Evolutionary conservation across 2,329 filamentous ascomycete genomes (phyloP), one percentile per base, ranked within the genome.

Genomic region (Diaporthe amygdali): DNA sequence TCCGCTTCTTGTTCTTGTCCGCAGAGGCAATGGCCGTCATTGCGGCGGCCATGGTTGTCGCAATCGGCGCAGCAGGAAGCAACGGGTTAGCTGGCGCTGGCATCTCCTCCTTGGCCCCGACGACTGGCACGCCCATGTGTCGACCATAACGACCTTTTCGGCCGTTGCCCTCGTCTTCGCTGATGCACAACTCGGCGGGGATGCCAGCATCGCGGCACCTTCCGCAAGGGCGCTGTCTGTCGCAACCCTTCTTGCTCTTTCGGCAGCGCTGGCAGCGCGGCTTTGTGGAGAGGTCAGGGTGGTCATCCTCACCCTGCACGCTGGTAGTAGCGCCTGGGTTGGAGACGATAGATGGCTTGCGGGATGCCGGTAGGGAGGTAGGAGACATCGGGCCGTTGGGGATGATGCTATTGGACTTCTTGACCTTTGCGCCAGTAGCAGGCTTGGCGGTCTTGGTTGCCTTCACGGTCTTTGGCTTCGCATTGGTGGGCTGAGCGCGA

Each of bases 181-280:
- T 98, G 82, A 99, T 91, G 82, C 96, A 99, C 74, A 96, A 94
- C 76, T 98, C 96, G 72, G 94, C 91, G 70, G 93, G 93, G 77
- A 99, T 94, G 25, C 96, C 96, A 52, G 96, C 96, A 83, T 99
- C 96, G 81, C 95, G 94, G 90, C 96, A 99, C 74, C 96, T 91
- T 69, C 95, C 94, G 79, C 96, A 99, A 34, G 96, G 96, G 47
- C 96, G 92, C 83, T 98, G 96, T 71, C 96, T 92, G 84, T 99
- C 96, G 80, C 96, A 99, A 15, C 96, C 96, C 84, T 99, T 99
- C 88, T 99, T 99, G 85, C 96, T 98, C 90, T 99, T 99, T 78
- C 96, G 93, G 87, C 96, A 99, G 71, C 96, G 93, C 82, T 99
- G 96, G 86, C 96, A 99, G 74, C 96, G 95, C 70, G 96, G 96